Percentiles rank a stretch among this genome's conserved stretches.
phyloP scores from a whole-genome alignment of 257 asterid species.

The Mitragyna speciosa region DNA sequence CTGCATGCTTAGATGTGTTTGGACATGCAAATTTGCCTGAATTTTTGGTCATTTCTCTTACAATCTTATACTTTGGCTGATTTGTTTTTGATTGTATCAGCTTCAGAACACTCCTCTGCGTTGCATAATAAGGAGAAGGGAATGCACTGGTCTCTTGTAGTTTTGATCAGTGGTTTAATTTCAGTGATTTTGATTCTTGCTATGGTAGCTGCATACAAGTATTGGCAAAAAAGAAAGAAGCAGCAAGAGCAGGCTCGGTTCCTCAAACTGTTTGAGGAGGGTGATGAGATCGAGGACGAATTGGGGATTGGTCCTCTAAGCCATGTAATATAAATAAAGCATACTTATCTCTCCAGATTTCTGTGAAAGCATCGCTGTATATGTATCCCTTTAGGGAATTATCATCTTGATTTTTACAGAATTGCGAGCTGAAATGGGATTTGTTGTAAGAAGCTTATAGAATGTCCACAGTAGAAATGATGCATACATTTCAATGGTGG shows the following conservation, averaged over 20 bases:
- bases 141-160: constrained; percentile 48
- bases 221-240: constrained; percentile 61
- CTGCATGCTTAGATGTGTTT: neutral
- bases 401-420: constrained; percentile 1
- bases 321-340: constrained; percentile 27
- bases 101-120: constrained; percentile 31
- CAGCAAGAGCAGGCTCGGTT: constrained; percentile 77
- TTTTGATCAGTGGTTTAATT: constrained; percentile 28
- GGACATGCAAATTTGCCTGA: neutral
- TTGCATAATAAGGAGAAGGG: constrained; percentile 22
- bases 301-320: constrained; percentile 42
- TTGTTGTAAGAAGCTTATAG: neutral
- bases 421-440: neutral
- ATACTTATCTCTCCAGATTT: neutral
- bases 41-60: neutral
- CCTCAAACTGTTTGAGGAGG: constrained; percentile 28
- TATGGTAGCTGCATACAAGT: constrained; percentile 43
- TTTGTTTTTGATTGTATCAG: constrained; percentile 24
- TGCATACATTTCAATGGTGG: neutral
- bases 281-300: constrained; percentile 44
- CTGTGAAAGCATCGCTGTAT: constrained; percentile 6
- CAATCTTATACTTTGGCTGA: neutral
- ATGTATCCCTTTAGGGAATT: neutral
- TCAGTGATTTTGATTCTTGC: constrained; percentile 39
- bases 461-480: neutral